phyloP scores from a whole-genome alignment of 2,329 filamentous ascomycete species.

The Calcarisporium arbuscula region DNA sequence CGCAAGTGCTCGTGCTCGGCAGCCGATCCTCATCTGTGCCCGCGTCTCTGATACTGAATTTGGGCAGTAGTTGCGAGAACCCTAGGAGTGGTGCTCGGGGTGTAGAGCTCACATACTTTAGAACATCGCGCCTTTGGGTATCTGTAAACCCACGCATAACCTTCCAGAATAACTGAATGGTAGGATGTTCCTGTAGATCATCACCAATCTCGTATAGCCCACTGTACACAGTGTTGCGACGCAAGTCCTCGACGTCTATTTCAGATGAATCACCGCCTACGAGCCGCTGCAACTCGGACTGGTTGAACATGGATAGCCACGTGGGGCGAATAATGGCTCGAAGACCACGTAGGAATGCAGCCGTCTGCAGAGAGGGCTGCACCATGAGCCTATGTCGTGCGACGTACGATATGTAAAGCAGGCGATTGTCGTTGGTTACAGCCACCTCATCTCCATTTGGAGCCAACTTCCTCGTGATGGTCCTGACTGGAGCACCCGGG shows the following conservation, averaged over 20 bases:
- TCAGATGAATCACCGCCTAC: slow-evolving; percentile 81
- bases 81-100: slow-evolving; percentile 84
- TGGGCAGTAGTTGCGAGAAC: slow-evolving; percentile 77
- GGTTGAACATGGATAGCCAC: slow-evolving; percentile 99
- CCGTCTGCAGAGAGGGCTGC: slow-evolving; percentile 76
- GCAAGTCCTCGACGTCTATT: slow-evolving; percentile 82
- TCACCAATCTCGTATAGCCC: slow-evolving; percentile 88
- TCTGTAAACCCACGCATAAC: slow-evolving; percentile 75
- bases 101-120: slow-evolving; percentile 94
- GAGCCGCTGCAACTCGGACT: slow-evolving; percentile 85
- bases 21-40: slow-evolving; percentile 57
- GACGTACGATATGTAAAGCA: slow-evolving; percentile 91
- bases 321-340: slow-evolving; percentile 81
- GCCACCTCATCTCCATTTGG: slow-evolving; percentile 67
- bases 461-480: slow-evolving; percentile 68
- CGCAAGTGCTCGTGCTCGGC: slow-evolving; percentile 92
- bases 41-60: slow-evolving; percentile 84
- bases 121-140: slow-evolving; percentile 70
- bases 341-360: slow-evolving; percentile 81
- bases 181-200: slow-evolving; percentile 79
- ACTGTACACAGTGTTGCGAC: slow-evolving; percentile 77
- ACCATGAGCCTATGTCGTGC: slow-evolving; percentile 78
- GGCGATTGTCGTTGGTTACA: slow-evolving; percentile 87
- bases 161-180: slow-evolving; percentile 83
- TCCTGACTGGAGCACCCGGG: slow-evolving; percentile 43